Percentiles rank a stretch among this genome's conserved stretches.
These are phyloP conservation scores for Exidia glandulosa DNA, from an alignment of 768 basidiomycete genomes.

Conservation along the genomic window DNA sequence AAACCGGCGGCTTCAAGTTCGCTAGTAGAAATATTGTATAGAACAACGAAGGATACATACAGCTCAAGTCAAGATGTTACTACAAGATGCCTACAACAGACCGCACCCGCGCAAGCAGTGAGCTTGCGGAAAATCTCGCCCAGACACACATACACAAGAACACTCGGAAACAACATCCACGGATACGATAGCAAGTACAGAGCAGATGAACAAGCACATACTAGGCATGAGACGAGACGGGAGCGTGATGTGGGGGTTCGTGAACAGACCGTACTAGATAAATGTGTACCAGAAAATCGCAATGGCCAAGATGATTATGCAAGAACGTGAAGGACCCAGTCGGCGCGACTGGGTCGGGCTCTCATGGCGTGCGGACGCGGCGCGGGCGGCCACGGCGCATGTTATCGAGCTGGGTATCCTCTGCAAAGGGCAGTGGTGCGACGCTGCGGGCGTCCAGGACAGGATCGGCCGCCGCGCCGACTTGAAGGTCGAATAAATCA, in stretches of 20 bases:
- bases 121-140: too few relatives aligned
- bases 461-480: not conserved
- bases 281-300: too few relatives aligned
- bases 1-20: too few relatives aligned
- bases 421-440: not conserved
- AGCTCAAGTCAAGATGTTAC: too few relatives aligned
- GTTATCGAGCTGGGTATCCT: not conserved
- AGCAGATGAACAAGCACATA: not conserved
- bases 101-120: too few relatives aligned
- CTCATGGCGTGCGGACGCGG: not conserved
- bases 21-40: too few relatives aligned
- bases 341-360: not conserved
- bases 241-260: not conserved
- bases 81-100: too few relatives aligned
- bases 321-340: too few relatives aligned
- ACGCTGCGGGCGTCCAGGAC: not conserved
- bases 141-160: too few relatives aligned
- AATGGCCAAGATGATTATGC: too few relatives aligned
- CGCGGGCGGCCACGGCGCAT: not conserved
- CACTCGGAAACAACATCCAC: not conserved
- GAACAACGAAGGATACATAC: too few relatives aligned
- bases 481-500: not conserved
- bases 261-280: too few relatives aligned
- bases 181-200: not conserved
- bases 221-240: not conserved